A percentile compares a stretch with the other conserved stretches of the same genome.
Conservation (phyloP, 2,329 filamentous ascomycete species). For the Botryotinia narcissicola region DNA sequence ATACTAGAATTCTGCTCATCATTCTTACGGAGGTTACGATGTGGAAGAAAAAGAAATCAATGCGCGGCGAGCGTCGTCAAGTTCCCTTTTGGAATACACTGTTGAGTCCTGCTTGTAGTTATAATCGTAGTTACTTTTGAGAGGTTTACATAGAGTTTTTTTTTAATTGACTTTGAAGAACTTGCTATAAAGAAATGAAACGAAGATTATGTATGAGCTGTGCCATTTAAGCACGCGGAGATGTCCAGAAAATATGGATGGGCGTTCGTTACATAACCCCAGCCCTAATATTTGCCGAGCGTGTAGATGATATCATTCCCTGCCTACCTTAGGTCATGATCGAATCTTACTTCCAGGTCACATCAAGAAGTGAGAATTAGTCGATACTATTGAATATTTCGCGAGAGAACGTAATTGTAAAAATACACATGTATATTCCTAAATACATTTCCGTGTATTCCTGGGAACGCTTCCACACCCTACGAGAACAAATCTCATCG, state of each 20-base stretch:
- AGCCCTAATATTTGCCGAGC: background rate
- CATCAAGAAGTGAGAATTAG: background rate
- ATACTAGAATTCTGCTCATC: background rate
- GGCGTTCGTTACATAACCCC: background rate
- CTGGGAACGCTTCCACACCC: too few relatives aligned
- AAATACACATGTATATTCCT: too few relatives aligned
- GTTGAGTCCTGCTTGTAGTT: background rate
- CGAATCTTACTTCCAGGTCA: background rate
- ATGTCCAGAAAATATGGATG: background rate
- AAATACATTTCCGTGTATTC: too few relatives aligned
- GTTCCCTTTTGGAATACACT: background rate
- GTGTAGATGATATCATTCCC: background rate
- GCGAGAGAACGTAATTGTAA: too few relatives aligned
- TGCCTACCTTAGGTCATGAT: too few relatives aligned
- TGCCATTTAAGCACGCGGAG: background rate
- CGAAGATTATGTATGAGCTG: background rate
- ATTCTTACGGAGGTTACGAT: background rate
- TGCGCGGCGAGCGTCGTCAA: background rate
- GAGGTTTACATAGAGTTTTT: background rate
- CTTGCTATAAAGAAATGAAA: background rate
- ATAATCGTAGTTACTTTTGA: background rate
- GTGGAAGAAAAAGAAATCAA: fast-evolving
- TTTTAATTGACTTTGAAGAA: background rate
- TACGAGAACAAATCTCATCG: too few relatives aligned
- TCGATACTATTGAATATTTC: too few relatives aligned